Conservation (phyloP, 148 eudicot species). For the Beta vulgaris region DNA sequence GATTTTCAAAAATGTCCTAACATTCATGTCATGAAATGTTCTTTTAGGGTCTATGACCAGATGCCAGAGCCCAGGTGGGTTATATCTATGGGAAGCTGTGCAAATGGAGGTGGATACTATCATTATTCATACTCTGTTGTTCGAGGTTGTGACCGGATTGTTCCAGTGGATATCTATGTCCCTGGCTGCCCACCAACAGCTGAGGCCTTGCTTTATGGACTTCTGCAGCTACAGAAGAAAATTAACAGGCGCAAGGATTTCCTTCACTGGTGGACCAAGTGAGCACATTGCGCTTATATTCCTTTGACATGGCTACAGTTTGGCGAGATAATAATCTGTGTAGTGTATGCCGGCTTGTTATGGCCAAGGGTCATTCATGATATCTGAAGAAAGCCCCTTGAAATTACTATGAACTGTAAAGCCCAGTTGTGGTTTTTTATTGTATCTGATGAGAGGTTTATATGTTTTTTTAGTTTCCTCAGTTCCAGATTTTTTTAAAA, state of each 20-base stretch:
- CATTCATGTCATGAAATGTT: background rate
- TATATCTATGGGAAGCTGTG: constrained; percentile 98
- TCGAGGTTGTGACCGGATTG: constrained; percentile 87
- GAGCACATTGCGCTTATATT: constrained; percentile 14
- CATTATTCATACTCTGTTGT: constrained; percentile 96
- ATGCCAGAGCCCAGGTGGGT: constrained; percentile 99
- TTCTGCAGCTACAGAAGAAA: constrained; percentile 94
- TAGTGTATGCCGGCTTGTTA: constrained; percentile 7
- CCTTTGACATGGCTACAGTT: constrained; percentile 9
- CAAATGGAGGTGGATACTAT: constrained; percentile 98
- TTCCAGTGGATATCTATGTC: constrained; percentile 89
- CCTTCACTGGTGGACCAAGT: constrained; percentile 92
- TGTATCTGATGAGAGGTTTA: constrained; percentile 14
- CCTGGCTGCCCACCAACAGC: constrained; percentile 97
- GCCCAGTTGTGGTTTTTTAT: constrained; percentile 10
- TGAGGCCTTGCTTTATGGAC: constrained; percentile 83
- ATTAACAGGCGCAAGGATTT: constrained; percentile 96
- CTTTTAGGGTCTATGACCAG: constrained; percentile 92
- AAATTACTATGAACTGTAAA: background rate
- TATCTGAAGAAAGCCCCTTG: constrained; percentile 15
- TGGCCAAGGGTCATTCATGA: constrained; percentile 7
- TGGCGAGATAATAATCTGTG: constrained; percentile 17
- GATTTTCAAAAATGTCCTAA: background rate
- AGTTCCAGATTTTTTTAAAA: constrained; percentile 5
- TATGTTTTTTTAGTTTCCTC: background rate